These are phyloP conservation scores for Peribolospora kevripleyi DNA, from an alignment of 768 basidiomycete species.

Conservation along the genomic window DNA sequence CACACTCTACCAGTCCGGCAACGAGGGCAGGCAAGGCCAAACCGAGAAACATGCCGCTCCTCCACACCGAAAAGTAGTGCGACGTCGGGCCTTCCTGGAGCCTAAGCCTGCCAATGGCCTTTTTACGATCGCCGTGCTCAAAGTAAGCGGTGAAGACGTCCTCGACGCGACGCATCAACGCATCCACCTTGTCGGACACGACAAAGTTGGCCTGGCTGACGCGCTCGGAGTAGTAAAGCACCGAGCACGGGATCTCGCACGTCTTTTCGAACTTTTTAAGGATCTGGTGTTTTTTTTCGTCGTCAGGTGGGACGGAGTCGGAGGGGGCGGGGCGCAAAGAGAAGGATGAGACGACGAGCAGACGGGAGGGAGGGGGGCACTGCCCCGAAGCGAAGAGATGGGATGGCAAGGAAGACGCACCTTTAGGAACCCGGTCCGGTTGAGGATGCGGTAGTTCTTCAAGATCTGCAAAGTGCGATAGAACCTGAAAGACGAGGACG, in stretches of 20 bases:
- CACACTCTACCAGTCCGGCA: slow-evolving; percentile 8
- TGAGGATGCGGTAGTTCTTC: slow-evolving; percentile 75
- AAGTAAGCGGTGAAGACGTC: slow-evolving; percentile 50
- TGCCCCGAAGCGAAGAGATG: too few species aligned
- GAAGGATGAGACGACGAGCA: neutral
- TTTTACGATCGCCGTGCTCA: slow-evolving; percentile 51
- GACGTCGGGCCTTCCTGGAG: slow-evolving; percentile 13
- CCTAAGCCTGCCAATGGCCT: slow-evolving; percentile 33
- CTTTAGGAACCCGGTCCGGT: slow-evolving; percentile 75
- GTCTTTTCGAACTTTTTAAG: slow-evolving; percentile 64
- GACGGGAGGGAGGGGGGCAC: neutral
- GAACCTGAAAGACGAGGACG: slow-evolving; percentile 16
- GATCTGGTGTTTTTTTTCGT: too few species aligned
- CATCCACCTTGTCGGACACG: slow-evolving; percentile 33
- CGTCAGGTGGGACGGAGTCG: neutral
- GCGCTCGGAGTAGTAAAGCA: slow-evolving; percentile 58
- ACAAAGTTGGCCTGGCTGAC: slow-evolving; percentile 46
- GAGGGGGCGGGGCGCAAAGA: neutral
- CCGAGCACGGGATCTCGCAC: slow-evolving; percentile 37
- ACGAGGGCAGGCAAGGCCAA: slow-evolving; percentile 5
- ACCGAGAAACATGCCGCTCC: slow-evolving; percentile 10
- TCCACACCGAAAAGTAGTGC: slow-evolving; percentile 9
- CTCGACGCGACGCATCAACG: slow-evolving; percentile 54
- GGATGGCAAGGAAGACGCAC: slow-evolving; percentile 16
- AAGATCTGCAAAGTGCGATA: slow-evolving; percentile 67